Percentiles rank a stretch among this genome's conserved stretches.
These are phyloP conservation scores for Hordeum marinum DNA, from an alignment of 176 grass and related monocot genomes.

Conservation along the genomic window DNA sequence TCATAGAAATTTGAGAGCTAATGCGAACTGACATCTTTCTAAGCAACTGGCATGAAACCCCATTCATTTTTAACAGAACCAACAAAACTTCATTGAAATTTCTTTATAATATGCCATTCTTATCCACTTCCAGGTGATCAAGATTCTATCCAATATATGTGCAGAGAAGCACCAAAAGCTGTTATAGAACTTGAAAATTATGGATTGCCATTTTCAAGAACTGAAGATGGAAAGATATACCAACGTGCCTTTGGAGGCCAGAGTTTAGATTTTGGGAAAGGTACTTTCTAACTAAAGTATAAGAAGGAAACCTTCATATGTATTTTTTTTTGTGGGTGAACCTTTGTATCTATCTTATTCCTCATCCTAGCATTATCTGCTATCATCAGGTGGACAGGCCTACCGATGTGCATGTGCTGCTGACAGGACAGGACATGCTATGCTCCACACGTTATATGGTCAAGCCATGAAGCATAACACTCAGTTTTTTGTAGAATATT, in stretches of 20 bases:
- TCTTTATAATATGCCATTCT: not conserved
- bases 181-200: constrained; percentile 99
- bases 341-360: not conserved
- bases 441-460: constrained; percentile 94
- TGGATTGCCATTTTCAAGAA: constrained; percentile 94
- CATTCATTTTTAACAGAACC: not conserved
- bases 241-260: constrained; percentile 98
- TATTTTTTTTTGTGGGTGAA: not conserved
- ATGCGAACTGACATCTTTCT: not conserved
- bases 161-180: constrained; percentile 99
- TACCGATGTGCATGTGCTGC: constrained; percentile 48
- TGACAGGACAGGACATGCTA: constrained; percentile 95
- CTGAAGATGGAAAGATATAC: constrained; percentile 99
- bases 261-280: constrained; percentile 98
- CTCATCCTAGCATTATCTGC: not conserved
- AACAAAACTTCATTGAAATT: not conserved
- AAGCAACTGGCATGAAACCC: not conserved
- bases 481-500: constrained; percentile 84
- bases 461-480: constrained; percentile 99
- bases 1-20: constrained; percentile 14
- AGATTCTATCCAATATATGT: constrained; percentile 99
- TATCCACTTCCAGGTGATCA: constrained; percentile 71
- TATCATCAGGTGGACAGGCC: constrained; percentile 4
- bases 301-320: not conserved
- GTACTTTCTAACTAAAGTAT: constrained; percentile 30